Evolutionary conservation across 169 alveolate genomes (phyloP), one percentile per base, ranked within the genome.

Genomic region (Plasmodium knowlesi): DNA sequence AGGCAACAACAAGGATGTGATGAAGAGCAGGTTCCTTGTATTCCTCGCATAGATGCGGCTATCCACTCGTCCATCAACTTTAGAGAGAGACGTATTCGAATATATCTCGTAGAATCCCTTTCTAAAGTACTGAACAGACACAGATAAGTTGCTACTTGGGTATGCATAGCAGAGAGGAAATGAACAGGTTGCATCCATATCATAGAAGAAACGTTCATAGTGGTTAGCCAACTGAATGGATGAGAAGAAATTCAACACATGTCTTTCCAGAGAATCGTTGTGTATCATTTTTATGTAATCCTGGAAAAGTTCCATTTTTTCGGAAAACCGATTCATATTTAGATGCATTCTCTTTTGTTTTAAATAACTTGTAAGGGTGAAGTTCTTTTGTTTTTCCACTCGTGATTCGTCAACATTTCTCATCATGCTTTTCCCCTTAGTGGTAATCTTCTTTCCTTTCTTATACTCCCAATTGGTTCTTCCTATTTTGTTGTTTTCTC

Each of bases 131-230:
- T 83, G 83, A 39, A 30, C 6, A 3, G 30, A 41, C 32, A 34
- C 10, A 39, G 32, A 16, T 25, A 71, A 4, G 54, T 83, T 71
- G 25, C 43, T 72, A 19, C 92, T 70, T 5, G 83, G 83, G 32
- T 83, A 4, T 30, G 53, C 46, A 53, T 70, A 83, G 37, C 92
- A 83, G 3, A 83, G n/a, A 10, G 94, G 82, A 28, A 32, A 88
- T 19, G 82, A 39, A 78, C 73, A 78, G 32, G 46, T 22, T 8
- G 19, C 61, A 50, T 57, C 72, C 37, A 88, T 12, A 9, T 88
- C 83, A 46, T 78, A 30, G 71, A 88, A 88, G 70, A 88, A 88
- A 78, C 81, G 81, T 70, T 88, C 89, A 61, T 88, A 88, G 43
- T 88, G 70, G 32, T 88, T 22, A 1, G 72, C 30, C 16, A 88